A percentile compares a stretch with the other conserved stretches of the same genome.
phyloP scores from a whole-genome alignment of 1,284 basidiomycete species.

The Marasmius sp. region DNA sequence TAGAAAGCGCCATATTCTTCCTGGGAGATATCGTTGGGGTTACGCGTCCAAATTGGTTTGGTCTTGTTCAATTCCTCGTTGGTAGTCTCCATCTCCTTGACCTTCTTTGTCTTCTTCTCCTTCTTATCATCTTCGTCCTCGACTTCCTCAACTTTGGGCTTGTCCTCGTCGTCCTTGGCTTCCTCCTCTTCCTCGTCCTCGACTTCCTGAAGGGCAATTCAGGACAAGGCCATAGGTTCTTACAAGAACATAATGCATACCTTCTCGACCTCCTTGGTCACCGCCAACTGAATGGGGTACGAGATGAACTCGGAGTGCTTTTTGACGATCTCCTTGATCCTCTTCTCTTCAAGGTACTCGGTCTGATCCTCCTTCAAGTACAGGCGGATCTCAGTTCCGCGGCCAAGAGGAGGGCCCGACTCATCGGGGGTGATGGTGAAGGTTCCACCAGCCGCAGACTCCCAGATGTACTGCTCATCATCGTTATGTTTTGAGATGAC shows the following conservation, averaged over 20 bases:
- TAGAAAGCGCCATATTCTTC: conserved; percentile 99
- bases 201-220: conserved; percentile 63
- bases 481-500: conserved; percentile 99
- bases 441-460: conserved; percentile 98
- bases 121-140: conserved; percentile 89
- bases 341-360: conserved; percentile 99
- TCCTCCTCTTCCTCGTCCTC: conserved; percentile 78
- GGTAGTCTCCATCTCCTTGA: conserved; percentile 88
- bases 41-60: conserved; percentile 99
- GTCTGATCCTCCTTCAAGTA: conserved; percentile 98
- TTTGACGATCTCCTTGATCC: conserved; percentile 99
- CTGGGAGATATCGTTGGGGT: conserved; percentile 88
- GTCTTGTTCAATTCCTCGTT: conserved; percentile 99
- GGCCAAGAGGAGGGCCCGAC: conserved; percentile 86
- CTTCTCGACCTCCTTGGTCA: conserved; percentile 99
- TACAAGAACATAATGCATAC: conserved; percentile 34
- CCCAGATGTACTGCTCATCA: conserved; percentile 99
- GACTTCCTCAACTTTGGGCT: conserved; percentile 74
- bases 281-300: conserved; percentile 98
- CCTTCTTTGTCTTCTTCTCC: conserved; percentile 96
- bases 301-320: conserved; percentile 99
- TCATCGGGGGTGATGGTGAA: conserved; percentile 98
- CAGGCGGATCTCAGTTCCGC: conserved; percentile 94
- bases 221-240: conserved; percentile 8
- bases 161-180: conserved; percentile 64